Evolutionary conservation across 2,329 filamentous ascomycete genomes (phyloP), one percentile per base, ranked within the genome.

Genomic region (Clonostachys sp.): DNA sequence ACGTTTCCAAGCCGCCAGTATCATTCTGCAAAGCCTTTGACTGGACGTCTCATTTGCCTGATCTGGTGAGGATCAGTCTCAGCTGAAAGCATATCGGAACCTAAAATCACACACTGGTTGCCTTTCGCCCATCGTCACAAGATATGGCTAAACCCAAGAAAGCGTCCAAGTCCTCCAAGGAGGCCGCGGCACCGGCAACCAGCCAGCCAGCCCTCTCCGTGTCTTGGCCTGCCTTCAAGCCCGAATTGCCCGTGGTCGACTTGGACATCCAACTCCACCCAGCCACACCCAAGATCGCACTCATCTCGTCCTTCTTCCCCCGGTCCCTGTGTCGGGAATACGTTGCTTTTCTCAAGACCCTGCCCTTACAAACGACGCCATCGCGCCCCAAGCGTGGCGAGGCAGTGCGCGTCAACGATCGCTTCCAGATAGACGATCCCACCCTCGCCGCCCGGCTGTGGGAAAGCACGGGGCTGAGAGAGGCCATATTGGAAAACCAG

Each of bases 381-480:
- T 83, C 82, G 0, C 83, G 82, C 51, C 89, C 89, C 2, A 92
- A 88, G 63, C 84, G 82, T 51, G 89, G 88, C 43, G 85, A 94
- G 47, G 91, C 91, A 2, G 78, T 89, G 8, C 78, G 92, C 35
- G 87, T 96, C 42, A 96, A 96, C 62, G 92, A 96, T 62, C 83
- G 92, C 12, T 95, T 87, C 57, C 89, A 95, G 67, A 72, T 95
- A 17, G 73, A 91, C 30, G 91, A 96, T 67, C 67, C 80, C 30
- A 65, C 54, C 1, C 95, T 96, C 64, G 88, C 91, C 1, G 75
- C 82, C 57, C 73, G 78, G 47, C 66, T 96, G 13, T 97, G 91
- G 91, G 75, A 77, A 41, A 76, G 81, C 51, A 96, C 91, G 2
- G 87, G 86, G 0, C 66, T 97, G 53, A 83, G 78, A 56, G 80